A percentile compares a stretch with the other conserved stretches of the same genome.
Conservation (phyloP, 1,139 yeast species). For the Magnusiomyces clavatus region DNA sequence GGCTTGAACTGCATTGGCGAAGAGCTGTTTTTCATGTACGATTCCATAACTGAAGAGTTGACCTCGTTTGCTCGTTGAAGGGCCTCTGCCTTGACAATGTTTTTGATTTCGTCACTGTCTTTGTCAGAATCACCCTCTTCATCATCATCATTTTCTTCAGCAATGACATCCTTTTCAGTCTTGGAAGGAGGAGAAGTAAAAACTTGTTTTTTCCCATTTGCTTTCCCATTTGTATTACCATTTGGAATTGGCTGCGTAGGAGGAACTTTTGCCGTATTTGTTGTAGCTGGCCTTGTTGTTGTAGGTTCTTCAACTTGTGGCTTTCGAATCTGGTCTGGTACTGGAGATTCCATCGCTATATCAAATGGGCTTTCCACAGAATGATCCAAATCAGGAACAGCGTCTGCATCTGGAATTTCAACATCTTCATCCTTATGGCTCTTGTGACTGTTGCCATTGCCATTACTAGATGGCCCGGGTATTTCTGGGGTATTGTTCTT, state of each 20-base stretch:
- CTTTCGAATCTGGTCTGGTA: neutral
- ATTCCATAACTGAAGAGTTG: slow-evolving; percentile 7
- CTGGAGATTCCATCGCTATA: slow-evolving; percentile 1
- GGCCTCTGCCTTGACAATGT: slow-evolving; percentile 6
- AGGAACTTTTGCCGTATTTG: neutral
- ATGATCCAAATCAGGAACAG: slow-evolving; percentile 1
- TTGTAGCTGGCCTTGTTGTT: neutral
- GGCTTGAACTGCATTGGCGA: slow-evolving; percentile 9
- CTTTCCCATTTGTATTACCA: neutral
- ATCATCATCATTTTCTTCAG: slow-evolving; percentile 7
- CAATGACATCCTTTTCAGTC: slow-evolving; percentile 1
- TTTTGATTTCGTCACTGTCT: slow-evolving; percentile 10
- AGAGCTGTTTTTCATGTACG: slow-evolving; percentile 1
- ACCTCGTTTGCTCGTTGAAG: slow-evolving; percentile 3
- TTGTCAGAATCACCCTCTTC: slow-evolving; percentile 12
- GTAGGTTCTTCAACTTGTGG: neutral
- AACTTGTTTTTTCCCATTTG: neutral
- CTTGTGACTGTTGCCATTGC: neutral
- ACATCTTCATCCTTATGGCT: neutral
- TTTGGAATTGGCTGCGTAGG: neutral
- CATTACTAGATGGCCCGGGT: neutral
- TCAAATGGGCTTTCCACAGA: slow-evolving; percentile 1
- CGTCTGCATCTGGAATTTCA: slow-evolving; percentile 1
- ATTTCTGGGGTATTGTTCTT: neutral
- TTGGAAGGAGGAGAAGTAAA: slow-evolving; percentile 3